These are phyloP conservation scores for Colletotrichum falcatum DNA, from an alignment of 2,329 filamentous ascomycete genomes.

Conservation along the genomic window DNA sequence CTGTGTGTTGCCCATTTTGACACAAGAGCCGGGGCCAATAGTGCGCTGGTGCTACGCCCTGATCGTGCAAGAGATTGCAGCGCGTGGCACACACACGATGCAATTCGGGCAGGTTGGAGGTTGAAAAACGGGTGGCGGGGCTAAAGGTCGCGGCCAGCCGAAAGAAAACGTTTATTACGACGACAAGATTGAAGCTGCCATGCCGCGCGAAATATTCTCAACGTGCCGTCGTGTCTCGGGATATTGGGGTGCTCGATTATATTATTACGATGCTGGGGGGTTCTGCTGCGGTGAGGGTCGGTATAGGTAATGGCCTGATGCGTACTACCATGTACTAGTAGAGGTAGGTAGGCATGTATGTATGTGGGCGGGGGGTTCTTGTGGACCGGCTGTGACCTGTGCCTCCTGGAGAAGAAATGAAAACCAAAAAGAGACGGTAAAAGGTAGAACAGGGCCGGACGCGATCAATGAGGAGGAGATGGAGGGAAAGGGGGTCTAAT, in stretches of 20 bases:
- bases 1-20: conserved; percentile 63
- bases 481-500: conserved; percentile 33
- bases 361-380: conserved; percentile 17
- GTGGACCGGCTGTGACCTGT: conserved; percentile 4
- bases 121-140: conserved; percentile 2
- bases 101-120: conserved; percentile 31
- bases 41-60: conserved; percentile 1
- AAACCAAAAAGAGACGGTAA: neutral
- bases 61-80: neutral
- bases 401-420: neutral
- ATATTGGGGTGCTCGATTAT: neutral
- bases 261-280: neutral
- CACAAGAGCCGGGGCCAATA: conserved; percentile 33
- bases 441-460: conserved; percentile 12
- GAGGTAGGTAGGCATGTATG: neutral
- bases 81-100: conserved; percentile 41
- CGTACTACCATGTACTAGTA: too few species aligned
- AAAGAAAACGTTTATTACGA: conserved; percentile 17
- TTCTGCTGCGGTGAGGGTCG: conserved; percentile 8
- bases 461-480: conserved; percentile 16
- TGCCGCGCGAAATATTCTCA: conserved; percentile 22
- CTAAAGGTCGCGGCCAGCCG: conserved; percentile 27
- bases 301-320: conserved; percentile 16
- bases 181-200: conserved; percentile 29
- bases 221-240: neutral